Base-by-base conservation (phyloP, 169 alveolate genomes). In the Cryptosporidium bovis region DNA sequence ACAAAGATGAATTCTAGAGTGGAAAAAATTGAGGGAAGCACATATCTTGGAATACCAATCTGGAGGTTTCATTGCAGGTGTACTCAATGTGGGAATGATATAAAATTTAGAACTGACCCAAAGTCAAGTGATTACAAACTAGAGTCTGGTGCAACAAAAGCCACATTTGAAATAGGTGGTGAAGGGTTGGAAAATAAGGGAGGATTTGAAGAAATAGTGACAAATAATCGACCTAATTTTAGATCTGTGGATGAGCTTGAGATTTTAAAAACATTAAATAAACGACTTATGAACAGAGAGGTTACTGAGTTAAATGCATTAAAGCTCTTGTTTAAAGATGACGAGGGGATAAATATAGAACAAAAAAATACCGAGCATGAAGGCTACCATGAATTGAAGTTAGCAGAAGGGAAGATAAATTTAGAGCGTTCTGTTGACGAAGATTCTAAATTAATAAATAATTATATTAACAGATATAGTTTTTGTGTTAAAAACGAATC, bases 41-140 rank as follows among this genome's bases (percentile, higher is more conserved):
- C 95, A 71, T 98, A 98, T 92, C 90, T 98, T 65, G 99, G 99
- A 36, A 97, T 98, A 3, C 96, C 96, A 64, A 96, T 97, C 58
- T 97, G 97, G 95, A 93, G 99, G 46, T 98, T 98, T 95, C 97
- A 96, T 93, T 99, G 98, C 65, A 97, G 97, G 71, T 98, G 99
- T 77, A 96, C 98, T 46, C 95, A 96, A 46, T 98, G 99, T 91
- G 95, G 97, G 77, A 96, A 96, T 69, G 98, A 94, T 91, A 94
- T 98, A 18, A 95, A 98, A 48, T 97, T 98, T 95, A 97, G 97
- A 90, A 94, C 97, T 18, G 96, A 94, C 66, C 98, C 98, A 15
- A 93, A 96, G 83, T 92, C 95, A 64, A 95, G 97, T 7, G 97
- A 96, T 67, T 96, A 96, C 66, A 84, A 93, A 29, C 90, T 96